Base-by-base conservation (phyloP, 371 early-diverging fungal species). In the Nematocida minor region DNA sequence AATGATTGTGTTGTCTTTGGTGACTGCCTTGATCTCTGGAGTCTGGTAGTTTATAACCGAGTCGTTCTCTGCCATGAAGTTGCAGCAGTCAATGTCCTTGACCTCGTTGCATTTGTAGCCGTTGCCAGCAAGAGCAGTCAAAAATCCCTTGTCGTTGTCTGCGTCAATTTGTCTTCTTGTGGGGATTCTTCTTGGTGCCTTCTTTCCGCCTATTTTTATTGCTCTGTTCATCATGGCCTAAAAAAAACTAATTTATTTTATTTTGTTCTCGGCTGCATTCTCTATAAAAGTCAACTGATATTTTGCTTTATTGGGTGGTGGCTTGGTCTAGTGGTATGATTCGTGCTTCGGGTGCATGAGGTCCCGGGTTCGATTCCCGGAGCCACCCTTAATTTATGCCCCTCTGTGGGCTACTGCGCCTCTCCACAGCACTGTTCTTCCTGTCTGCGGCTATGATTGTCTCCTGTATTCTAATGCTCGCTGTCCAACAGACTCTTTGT, bases 281-380 rank as follows among this genome's bases (percentile, higher is more conserved):
- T n/a, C n/a, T n/a, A n/a, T n/a, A n/a, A n/a, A n/a, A n/a, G n/a
- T n/a, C n/a, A n/a, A n/a, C n/a, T n/a, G n/a, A n/a, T n/a, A n/a
- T n/a, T n/a, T n/a, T n/a, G n/a, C 53, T 67, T 32, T 32, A 63
- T 68, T 34, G 25, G 11, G 54, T 62, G 87, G 87, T 81, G 80
- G 67, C 62, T 69, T 87, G 83, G 87, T 87, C 82, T 85, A 87
- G 82, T 82, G 84, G 87, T 87, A 87, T 85, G 82, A 87, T 87
- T 63, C 80, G 79, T 80, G 87, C 87, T 87, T 87, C 82, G 87
- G 87, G 87, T 86, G 87, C 86, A 81, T 79, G 85, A 83, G 87
- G 87, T 84, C 83, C 87, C 84, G 85, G 87, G 87, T 87, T 87
- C 87, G 83, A 87, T 68, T 82, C 87, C 87, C 84, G 87, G 87